Evolutionary conservation across 805 yeast genomes (phyloP).

Genomic region (Saccharomycopsis olivae): DNA sequence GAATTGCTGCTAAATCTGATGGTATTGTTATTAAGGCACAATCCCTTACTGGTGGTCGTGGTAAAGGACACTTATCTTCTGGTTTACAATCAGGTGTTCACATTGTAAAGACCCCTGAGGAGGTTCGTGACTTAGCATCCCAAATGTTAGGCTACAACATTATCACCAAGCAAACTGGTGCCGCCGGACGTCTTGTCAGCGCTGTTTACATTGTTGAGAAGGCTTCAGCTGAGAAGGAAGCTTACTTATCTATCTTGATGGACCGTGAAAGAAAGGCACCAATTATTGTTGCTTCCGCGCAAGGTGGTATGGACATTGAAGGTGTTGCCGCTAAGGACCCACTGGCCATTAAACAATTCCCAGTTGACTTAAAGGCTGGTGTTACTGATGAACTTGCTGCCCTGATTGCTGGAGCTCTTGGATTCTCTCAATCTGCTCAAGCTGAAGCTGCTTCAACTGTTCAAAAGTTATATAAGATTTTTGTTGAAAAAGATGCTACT

Average conservation of each 20-base stretch:
- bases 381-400: constrained; percentile 68
- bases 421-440: constrained; percentile 67
- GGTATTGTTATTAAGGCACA: constrained; percentile 96
- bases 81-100: constrained; percentile 97
- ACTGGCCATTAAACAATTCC: constrained; percentile 80
- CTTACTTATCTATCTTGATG: constrained; percentile 87
- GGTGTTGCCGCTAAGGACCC: constrained; percentile 93
- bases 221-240: constrained; percentile 88
- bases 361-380: constrained; percentile 67
- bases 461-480: constrained; percentile 79
- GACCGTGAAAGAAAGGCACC: constrained; percentile 90
- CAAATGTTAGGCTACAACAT: constrained; percentile 89
- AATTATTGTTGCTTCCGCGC: constrained; percentile 87
- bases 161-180: constrained; percentile 97
- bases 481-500: constrained; percentile 87
- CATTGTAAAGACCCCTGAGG: constrained; percentile 73
- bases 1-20: constrained; percentile 46
- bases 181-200: constrained; percentile 92
- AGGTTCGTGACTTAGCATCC: constrained; percentile 75
- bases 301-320: constrained; percentile 99
- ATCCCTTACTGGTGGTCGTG: constrained; percentile 99
- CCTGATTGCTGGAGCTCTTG: constrained; percentile 69
- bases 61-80: constrained; percentile 94
- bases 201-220: constrained; percentile 95
- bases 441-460: constrained; percentile 84